Base-by-base conservation (phyloP, 1,284 basidiomycete genomes). In the Cryptococcus jaspeensis region DNA sequence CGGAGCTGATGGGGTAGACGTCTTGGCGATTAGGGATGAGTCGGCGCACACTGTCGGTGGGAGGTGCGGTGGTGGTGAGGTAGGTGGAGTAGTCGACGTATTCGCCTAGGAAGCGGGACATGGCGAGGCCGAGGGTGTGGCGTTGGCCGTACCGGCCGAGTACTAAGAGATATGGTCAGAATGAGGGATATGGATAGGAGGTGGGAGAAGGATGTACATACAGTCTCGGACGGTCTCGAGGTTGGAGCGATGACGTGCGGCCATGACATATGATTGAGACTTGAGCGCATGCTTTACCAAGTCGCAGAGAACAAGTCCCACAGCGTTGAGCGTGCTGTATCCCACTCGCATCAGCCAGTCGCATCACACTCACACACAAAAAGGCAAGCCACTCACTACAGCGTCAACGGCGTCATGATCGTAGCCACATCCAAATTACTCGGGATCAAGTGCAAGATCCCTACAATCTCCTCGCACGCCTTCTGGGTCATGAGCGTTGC, bases 361-460 rank as follows among this genome's bases (percentile, higher is more conserved):
- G 28, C n/a, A n/a, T n/a, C n/a, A n/a, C n/a, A n/a, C n/a, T n/a
- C n/a, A n/a, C n/a, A n/a, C n/a, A n/a, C n/a, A n/a, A n/a, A n/a
- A n/a, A n/a, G n/a, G n/a, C n/a, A n/a, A 48, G 37, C 18, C n/a
- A 20, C 68, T 65, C 58, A 73, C 70, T 73, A 69, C n/a, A 58
- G 53, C n/a, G 69, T 56, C 0, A 70, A 25, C 1, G 71, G 59
- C 5, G 69, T 72, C 20, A 72, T 44, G 37, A 74, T 40, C 18
- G 65, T 44, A 5, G 66, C 54, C n/a, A 74, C 49, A 46, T 76
- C 73, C 22, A 74, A 55, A 53, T 73, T 73, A 18, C 66, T 67
- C 1, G 74, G 74, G 22, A 76, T 65, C 15, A 73, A 58, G 50
- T 76, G 70, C 11, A 74, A 52, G n/a, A 72, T 44, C 5, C 65